Evolutionary conservation across 2,329 filamentous ascomycete genomes (phyloP), one percentile per base, ranked within the genome.

Genomic region (Knufia petricola): DNA sequence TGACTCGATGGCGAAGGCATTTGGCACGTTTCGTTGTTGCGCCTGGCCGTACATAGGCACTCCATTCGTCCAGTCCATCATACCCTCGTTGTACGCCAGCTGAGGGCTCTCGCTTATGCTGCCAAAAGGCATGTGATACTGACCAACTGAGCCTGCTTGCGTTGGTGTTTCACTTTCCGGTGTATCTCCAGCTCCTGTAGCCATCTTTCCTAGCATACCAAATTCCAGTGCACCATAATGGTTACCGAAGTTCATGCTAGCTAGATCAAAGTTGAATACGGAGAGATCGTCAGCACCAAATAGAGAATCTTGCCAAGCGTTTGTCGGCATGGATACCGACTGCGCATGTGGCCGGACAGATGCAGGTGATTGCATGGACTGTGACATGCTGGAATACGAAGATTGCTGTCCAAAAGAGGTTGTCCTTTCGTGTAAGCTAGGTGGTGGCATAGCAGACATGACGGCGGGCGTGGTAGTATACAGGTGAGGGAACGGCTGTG

Each of bases 221-320:
- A 96, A 95, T 65, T 96, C 92, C 65, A 95, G 76, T 15, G 89
- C 90, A 52, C 89, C 90, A 62, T 96, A 98, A 55, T 94, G 87
- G 63, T 92, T 96, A 49, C 88, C 89, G 65, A 96, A 98, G 64
- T 92, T 92, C 63, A 95, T 77, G 51, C 87, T 88, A 48, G 94
- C 88, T 9, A 95, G 79, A 64, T 96, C 89, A 65, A 96, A 95
- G 64, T 95, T 95, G 76, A 94, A 95, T 48, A 95, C 70, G 0
- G 88, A 85, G 2, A 89, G 87, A 63, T 96, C 92, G 62, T 86
- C 92, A 0, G 87, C 87, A 58, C 95, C 89, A 61, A 95, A 95
- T 24, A 94, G 74, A 0, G 76, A 66, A 53, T 65, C 59, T 44
- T 58, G 55, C 46, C 70, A 56, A 54, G 66, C 78, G 68, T 52